A percentile compares a stretch with the other conserved stretches of the same genome.
phyloP scores from a whole-genome alignment of 2,329 filamentous ascomycete species.

The Ophiosphaerella korrae region DNA sequence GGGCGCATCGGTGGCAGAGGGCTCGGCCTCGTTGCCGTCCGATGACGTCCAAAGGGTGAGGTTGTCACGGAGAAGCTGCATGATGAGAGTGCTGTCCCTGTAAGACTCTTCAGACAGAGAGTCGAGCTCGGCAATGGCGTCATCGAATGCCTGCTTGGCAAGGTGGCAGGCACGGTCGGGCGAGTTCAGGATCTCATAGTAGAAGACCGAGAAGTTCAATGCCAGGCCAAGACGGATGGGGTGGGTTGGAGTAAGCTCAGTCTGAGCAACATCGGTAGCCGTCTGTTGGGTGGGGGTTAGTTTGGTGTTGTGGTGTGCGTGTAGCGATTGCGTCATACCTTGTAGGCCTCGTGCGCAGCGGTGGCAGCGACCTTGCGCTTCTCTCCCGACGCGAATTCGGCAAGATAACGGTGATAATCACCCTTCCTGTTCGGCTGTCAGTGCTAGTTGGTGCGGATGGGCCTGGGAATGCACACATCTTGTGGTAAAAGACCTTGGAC shows the following conservation, averaged over 20 bases:
- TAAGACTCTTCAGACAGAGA: slow-evolving; percentile 97
- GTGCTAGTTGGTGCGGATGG: slow-evolving; percentile 10
- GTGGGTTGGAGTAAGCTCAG: slow-evolving; percentile 94
- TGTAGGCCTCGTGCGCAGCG: slow-evolving; percentile 93
- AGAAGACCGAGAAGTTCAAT: slow-evolving; percentile 99
- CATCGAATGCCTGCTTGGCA: slow-evolving; percentile 98
- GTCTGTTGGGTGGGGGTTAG: slow-evolving; percentile 62
- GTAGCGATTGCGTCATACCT: slow-evolving; percentile 65
- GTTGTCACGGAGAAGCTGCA: slow-evolving; percentile 98
- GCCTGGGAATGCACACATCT: slow-evolving; percentile 74
- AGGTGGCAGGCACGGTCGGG: slow-evolving; percentile 97
- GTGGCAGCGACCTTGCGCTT: slow-evolving; percentile 89
- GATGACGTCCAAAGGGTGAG: slow-evolving; percentile 97
- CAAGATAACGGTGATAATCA: slow-evolving; percentile 94
- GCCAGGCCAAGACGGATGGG: slow-evolving; percentile 97
- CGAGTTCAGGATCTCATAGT: slow-evolving; percentile 99
- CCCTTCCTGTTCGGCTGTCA: slow-evolving; percentile 72
- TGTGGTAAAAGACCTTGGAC: slow-evolving; percentile 99
- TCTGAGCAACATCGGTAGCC: slow-evolving; percentile 97
- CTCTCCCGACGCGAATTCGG: slow-evolving; percentile 90
- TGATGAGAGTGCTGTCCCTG: slow-evolving; percentile 98
- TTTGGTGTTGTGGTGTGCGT: slow-evolving; percentile 16
- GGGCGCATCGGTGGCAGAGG: slow-evolving; percentile 60
- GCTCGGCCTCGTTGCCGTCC: slow-evolving; percentile 80
- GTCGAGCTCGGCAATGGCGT: slow-evolving; percentile 98